These are phyloP conservation scores for Syzygium oleosum DNA, from an alignment of 345 rosid species.

Conservation along the genomic window DNA sequence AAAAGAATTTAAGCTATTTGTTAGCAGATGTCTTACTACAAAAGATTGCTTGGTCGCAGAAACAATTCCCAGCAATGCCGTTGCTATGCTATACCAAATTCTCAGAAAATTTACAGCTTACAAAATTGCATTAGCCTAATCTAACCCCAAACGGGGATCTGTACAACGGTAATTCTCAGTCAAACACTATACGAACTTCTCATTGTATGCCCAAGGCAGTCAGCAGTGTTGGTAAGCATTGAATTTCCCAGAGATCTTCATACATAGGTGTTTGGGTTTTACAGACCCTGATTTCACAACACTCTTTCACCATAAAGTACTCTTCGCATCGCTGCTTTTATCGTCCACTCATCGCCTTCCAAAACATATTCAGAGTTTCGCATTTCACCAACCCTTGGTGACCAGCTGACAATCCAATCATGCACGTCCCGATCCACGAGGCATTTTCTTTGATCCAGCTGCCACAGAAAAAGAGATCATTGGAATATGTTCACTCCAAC, in stretches of 20 bases:
- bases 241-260: neutral
- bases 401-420: neutral
- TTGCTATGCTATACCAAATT: neutral
- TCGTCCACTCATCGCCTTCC: neutral
- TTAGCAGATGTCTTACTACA: neutral
- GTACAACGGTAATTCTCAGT: neutral
- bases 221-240: neutral
- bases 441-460: constrained; percentile 83
- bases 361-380: neutral
- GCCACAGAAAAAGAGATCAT: constrained; percentile 11
- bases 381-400: neutral
- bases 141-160: neutral
- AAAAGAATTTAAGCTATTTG: neutral
- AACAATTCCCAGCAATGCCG: neutral
- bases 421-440: constrained; percentile 45
- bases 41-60: neutral
- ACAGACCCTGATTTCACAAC: neutral
- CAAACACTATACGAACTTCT: neutral
- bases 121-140: neutral
- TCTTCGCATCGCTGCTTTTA: neutral
- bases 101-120: neutral
- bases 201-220: neutral
- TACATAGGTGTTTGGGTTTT: neutral
- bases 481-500: neutral
- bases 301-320: neutral